Evolutionary conservation across 1,284 basidiomycete genomes (phyloP).

Genomic region (Phlebopus sp.): DNA sequence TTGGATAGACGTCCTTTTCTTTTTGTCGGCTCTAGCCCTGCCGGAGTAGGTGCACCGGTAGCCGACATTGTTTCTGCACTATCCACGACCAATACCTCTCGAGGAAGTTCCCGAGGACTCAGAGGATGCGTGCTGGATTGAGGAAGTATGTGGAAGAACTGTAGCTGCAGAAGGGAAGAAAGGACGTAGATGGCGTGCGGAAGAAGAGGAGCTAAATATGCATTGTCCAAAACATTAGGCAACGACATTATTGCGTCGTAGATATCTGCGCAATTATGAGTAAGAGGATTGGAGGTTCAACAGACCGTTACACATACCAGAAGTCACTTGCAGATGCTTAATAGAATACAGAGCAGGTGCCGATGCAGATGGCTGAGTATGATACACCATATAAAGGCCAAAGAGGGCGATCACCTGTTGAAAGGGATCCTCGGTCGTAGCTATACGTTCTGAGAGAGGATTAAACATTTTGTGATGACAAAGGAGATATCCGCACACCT

Average conservation of each 20-base stretch:
- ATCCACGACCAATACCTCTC: conserved; percentile 53
- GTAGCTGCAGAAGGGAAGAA: conserved; percentile 42
- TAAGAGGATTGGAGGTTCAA: background rate
- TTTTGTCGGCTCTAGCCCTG: conserved; percentile 33
- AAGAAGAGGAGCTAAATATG: conserved; percentile 43
- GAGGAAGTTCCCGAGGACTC: conserved; percentile 60
- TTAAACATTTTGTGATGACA: background rate
- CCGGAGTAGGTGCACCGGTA: background rate
- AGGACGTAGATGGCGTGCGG: conserved; percentile 49
- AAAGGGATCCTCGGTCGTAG: conserved; percentile 46
- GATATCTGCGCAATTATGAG: conserved; percentile 43
- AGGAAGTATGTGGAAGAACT: conserved; percentile 60
- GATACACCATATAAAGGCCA: conserved; percentile 63
- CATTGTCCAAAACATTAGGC: conserved; percentile 40
- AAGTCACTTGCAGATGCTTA: conserved; percentile 52
- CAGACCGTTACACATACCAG: conserved; percentile 42
- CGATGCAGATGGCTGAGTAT: conserved; percentile 57
- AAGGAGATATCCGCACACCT: conserved; percentile 40
- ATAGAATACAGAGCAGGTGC: conserved; percentile 47
- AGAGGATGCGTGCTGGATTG: conserved; percentile 46
- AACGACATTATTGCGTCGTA: conserved; percentile 47
- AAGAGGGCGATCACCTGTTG: conserved; percentile 58
- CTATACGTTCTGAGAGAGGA: conserved; percentile 47
- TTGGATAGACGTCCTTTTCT: conserved; percentile 68
- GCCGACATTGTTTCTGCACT: conserved; percentile 10